phyloP scores from a whole-genome alignment of 2,329 filamentous ascomycete species.

The Penicillium sp. region DNA sequence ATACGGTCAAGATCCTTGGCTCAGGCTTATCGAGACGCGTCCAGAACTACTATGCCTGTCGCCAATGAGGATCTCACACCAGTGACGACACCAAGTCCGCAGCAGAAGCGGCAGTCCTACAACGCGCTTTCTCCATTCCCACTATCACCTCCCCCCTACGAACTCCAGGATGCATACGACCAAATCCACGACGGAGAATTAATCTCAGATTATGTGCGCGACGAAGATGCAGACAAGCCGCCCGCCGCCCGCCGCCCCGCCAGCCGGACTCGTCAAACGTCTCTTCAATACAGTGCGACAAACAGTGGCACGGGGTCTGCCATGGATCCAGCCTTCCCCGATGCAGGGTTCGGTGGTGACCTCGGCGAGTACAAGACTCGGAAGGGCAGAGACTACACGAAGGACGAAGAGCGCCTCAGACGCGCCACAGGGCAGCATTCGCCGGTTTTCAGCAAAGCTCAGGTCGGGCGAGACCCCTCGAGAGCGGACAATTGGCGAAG shows the following conservation, averaged over 20 bases:
- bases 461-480: constrained; percentile 31
- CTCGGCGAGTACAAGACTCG: constrained; percentile 36
- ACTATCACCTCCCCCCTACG: constrained; percentile 41
- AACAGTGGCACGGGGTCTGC: constrained; percentile 16
- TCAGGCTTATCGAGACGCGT: constrained; percentile 42
- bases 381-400: constrained; percentile 36
- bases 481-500: constrained; percentile 42
- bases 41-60: constrained; percentile 26
- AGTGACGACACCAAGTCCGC: constrained; percentile 34
- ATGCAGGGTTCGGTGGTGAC: constrained; percentile 38
- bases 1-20: constrained; percentile 43
- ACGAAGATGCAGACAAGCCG: constrained; percentile 31
- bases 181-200: constrained; percentile 42
- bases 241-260: constrained; percentile 12
- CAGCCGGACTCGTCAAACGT: constrained; percentile 26
- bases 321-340: constrained; percentile 26
- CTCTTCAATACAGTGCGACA: constrained; percentile 25
- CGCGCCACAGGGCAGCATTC: constrained; percentile 41
- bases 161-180: constrained; percentile 42
- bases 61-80: constrained; percentile 18
- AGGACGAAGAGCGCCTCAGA: constrained; percentile 43
- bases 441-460: constrained; percentile 44
- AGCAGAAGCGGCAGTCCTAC: constrained; percentile 25
- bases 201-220: constrained; percentile 35
- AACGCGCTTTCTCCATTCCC: constrained; percentile 34